Percentiles rank a stretch among this genome's conserved stretches.
phyloP scores from a whole-genome alignment of 2,329 filamentous ascomycete genomes.

The Phialemoniopsis sp. region DNA sequence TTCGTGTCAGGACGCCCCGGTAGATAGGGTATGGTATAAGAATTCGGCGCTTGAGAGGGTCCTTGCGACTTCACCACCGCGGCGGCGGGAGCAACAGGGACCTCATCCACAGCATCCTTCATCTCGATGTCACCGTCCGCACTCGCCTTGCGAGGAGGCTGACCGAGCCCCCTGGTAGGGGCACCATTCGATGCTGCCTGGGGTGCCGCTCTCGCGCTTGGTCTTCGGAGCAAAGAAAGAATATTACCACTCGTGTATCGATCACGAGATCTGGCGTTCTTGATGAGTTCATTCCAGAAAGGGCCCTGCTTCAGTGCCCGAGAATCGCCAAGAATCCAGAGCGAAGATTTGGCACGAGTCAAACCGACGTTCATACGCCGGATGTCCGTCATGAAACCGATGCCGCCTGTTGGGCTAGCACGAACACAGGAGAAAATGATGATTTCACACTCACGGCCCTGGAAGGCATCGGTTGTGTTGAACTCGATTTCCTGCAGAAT shows the following conservation, averaged over 20 bases:
- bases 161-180: neutral
- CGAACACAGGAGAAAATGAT: constrained; percentile 99
- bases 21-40: too few relatives aligned
- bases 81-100: too few relatives aligned
- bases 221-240: constrained; percentile 40
- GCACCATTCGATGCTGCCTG: constrained; percentile 5
- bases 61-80: constrained; percentile 7
- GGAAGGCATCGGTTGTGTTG: constrained; percentile 98
- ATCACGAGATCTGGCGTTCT: constrained; percentile 71
- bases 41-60: constrained; percentile 8
- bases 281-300: constrained; percentile 85
- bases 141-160: neutral
- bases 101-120: constrained; percentile 7
- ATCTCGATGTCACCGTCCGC: constrained; percentile 7
- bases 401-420: constrained; percentile 86
- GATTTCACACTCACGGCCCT: constrained; percentile 93
- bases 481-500: constrained; percentile 86
- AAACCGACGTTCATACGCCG: constrained; percentile 99
- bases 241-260: constrained; percentile 70
- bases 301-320: constrained; percentile 80
- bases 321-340: constrained; percentile 95
- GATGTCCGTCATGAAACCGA: constrained; percentile 97
- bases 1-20: neutral
- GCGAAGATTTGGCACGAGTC: constrained; percentile 90
- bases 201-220: constrained; percentile 28